Conservation (phyloP, 2,329 filamentous ascomycete genomes). For the Diaporthe australafricana region DNA sequence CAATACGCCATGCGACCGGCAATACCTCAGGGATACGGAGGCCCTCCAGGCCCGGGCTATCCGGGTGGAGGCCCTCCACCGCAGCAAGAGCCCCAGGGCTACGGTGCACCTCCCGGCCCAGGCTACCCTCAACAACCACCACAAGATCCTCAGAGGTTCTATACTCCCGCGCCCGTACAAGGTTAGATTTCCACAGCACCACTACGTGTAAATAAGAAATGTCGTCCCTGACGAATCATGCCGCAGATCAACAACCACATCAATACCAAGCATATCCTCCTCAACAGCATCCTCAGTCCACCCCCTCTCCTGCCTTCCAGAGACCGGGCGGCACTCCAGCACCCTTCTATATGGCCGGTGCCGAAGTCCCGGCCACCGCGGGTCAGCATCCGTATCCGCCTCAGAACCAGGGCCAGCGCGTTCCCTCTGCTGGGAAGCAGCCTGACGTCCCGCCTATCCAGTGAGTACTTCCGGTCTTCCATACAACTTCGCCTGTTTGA, state of each 20-base stretch:
- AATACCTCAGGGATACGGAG: constrained; percentile 58
- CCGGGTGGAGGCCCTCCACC: constrained; percentile 43
- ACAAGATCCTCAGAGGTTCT: constrained; percentile 76
- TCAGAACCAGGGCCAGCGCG: constrained; percentile 62
- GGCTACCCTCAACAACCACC: constrained; percentile 46
- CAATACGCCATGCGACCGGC: constrained; percentile 70
- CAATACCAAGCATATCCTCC: constrained; percentile 52
- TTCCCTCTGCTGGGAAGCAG: constrained; percentile 59
- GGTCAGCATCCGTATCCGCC: constrained; percentile 62
- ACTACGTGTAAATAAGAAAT: constrained; percentile 24
- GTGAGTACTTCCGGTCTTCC: constrained; percentile 10
- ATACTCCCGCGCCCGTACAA: constrained; percentile 68
- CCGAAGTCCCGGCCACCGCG: constrained; percentile 56
- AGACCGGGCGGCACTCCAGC: constrained; percentile 64
- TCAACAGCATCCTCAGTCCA: constrained; percentile 50
- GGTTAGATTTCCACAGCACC: constrained; percentile 45
- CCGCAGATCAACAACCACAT: constrained; percentile 48
- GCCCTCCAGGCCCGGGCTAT: constrained; percentile 42
- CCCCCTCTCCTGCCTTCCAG: constrained; percentile 67
- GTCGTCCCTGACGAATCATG: constrained; percentile 24
- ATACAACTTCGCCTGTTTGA: neutral
- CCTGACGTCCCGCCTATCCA: constrained; percentile 46
- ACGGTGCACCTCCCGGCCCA: constrained; percentile 17
- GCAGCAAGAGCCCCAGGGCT: constrained; percentile 48
- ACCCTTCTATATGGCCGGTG: constrained; percentile 75